Base-by-base conservation (phyloP, 306 rosid genomes). In the Rubus parviflorus region DNA sequence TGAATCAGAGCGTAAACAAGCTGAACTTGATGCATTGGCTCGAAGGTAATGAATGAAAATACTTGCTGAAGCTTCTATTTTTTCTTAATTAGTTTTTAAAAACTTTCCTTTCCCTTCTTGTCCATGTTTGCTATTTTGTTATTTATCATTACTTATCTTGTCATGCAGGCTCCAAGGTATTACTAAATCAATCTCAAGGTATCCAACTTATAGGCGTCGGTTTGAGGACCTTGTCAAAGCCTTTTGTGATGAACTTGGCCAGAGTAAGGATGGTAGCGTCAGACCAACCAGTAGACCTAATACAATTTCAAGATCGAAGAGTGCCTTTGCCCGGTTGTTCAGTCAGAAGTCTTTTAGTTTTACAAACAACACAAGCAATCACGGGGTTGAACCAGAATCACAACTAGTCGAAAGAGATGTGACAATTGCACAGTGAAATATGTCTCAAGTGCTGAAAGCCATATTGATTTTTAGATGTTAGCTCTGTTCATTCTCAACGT, bases 171-270 rank as follows among this genome's bases (percentile, higher is more conserved):
- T 96, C 17, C 94, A 82, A 77, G 99, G 99, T 63, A 88, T 96
- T 80, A 96, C 91, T 35, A 92, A 87, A 76, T 92, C 98, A 14
- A 92, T 92, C 84, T 82, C 98, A 35, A 91, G 99, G 88, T 96
- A 83, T 47, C 99, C 96, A 2, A 96, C 98, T 11, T 88, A 78
- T 81, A 81, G 80, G 89, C 97, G 98, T 15, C 92, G 96, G 15
- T 88, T 89, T 38, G 97, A 91, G 64, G 41, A 71, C 74, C 90
- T 96, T 72, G 83, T 89, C 20, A 83, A 85, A 47, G 5, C 74
- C 20, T 49, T 96, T 56, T 86, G 88, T 0, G 88, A 88, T 10
- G 88, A 89, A 67, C 89, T 85, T 64, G 84, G 87, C 3, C 82
- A 67, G 87, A 89, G 82, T 80, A 84, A 79, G 9, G 70, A 65